Conservation (phyloP, 1,139 yeast species). For the Sugiyamaella neomexicana region DNA sequence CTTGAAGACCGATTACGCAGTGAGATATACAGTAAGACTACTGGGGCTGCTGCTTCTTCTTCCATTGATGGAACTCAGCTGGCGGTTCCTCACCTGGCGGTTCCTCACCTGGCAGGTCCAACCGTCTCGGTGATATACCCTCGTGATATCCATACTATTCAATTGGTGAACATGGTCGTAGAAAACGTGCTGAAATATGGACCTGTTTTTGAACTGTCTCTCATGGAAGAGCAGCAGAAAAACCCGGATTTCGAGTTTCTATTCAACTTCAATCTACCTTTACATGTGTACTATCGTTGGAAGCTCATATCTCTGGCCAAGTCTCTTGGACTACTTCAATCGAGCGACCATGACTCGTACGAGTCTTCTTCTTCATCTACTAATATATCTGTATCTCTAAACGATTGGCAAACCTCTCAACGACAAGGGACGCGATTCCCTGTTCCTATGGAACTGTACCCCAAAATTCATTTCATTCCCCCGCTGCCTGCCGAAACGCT, state of each 20-base stretch:
- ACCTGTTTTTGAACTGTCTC: slow-evolving; percentile 30
- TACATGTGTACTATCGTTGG: slow-evolving; percentile 34
- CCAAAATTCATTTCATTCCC: slow-evolving; percentile 22
- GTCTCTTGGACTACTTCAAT: not conserved
- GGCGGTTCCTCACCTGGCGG: too few relatives aligned
- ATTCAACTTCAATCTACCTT: slow-evolving; percentile 24
- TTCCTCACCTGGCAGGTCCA: not conserved
- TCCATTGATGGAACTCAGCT: too few relatives aligned
- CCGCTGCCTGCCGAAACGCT: slow-evolving; percentile 21
- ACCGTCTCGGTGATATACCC: slow-evolving; percentile 14
- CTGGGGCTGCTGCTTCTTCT: not conserved
- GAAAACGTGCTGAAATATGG: slow-evolving; percentile 32
- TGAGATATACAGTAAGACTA: not conserved
- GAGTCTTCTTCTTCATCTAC: slow-evolving; percentile 1
- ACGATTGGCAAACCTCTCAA: slow-evolving; percentile 12
- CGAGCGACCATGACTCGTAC: not conserved
- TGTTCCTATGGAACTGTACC: slow-evolving; percentile 13
- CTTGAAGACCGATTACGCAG: not conserved
- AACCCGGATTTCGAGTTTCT: slow-evolving; percentile 34
- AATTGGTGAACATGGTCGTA: slow-evolving; percentile 29
- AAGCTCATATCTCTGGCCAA: slow-evolving; percentile 23
- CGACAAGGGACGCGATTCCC: slow-evolving; percentile 12
- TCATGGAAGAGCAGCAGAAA: slow-evolving; percentile 31
- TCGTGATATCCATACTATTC: slow-evolving; percentile 20
- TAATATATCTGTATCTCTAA: not conserved